Base-by-base conservation (phyloP, 208 protist species). In the Balamuthia mandrillaris region DNA sequence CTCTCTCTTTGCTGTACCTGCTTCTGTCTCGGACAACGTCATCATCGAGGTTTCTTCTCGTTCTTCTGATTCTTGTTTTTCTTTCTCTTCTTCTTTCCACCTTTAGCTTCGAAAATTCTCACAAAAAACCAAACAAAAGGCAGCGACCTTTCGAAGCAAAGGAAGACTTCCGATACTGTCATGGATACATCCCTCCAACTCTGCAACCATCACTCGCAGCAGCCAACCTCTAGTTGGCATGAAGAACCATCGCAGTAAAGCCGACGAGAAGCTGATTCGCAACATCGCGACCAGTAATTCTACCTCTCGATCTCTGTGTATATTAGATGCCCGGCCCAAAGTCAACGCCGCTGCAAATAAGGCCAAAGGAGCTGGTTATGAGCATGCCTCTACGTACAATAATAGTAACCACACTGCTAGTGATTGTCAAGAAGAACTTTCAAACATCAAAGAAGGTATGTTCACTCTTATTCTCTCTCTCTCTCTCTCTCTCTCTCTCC, bases 251-350 rank as follows among this genome's bases (percentile, higher is more conserved):
- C 33, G 47, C 18, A 37, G 27, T 4, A 70, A 21, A 21, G 77
- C 45, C 3, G 87, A 92, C 27, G 60, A 87, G 44, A 39, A 65
- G 44, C 27, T 81, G 29, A 31, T 83, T 41, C 45, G 52, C 29
- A 41, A 83, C 42, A 83, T 83, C 77, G 45, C 52, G 3, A n/a
- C 31, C 14, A 44, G 54, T 3, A 83, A 75, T 27, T 56, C 77
- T 14, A 42, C 21, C 10, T 24, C 45, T 24, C 14, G 5, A 3
- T 35, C 35, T 31, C 86, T 96, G 29, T 49, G 86, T 1, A 92
- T 96, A 39, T 87, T 86, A 56, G 95, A 96, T 87, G 95, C 92
- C 58, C 90, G 95, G 1, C 94, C 95, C 16, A 89, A 89, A 44
- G 79, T 87, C 12, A 90, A 92, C 12, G 94, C 94, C 10, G 75